A percentile compares a stretch with the other conserved stretches of the same genome.
These are phyloP conservation scores for Davidsoniella neocaledoniae DNA, from an alignment of 2,329 filamentous ascomycete species.

Conservation along the genomic window DNA sequence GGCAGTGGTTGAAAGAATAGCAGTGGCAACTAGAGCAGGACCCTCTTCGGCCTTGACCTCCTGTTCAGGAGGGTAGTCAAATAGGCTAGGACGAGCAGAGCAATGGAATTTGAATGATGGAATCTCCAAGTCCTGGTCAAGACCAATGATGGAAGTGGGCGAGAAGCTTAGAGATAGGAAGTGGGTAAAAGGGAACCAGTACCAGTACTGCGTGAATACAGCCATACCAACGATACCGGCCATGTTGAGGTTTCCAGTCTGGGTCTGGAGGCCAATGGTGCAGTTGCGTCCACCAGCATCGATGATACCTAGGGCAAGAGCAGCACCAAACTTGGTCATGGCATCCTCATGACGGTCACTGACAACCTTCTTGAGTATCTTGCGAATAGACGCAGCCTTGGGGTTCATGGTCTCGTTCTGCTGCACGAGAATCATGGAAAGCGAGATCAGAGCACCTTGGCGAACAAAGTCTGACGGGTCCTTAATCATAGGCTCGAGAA, in stretches of 20 bases:
- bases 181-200: slow-evolving; percentile 98
- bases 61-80: slow-evolving; percentile 94
- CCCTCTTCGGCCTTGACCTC: slow-evolving; percentile 91
- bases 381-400: slow-evolving; percentile 79
- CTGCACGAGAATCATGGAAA: slow-evolving; percentile 98
- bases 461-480: slow-evolving; percentile 97
- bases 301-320: slow-evolving; percentile 88
- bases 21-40: slow-evolving; percentile 84
- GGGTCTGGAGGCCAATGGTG: slow-evolving; percentile 92
- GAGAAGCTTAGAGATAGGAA: slow-evolving; percentile 92
- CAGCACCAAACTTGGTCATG: slow-evolving; percentile 97
- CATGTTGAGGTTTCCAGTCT: slow-evolving; percentile 98
- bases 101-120: slow-evolving; percentile 92
- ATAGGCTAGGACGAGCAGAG: slow-evolving; percentile 83
- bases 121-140: slow-evolving; percentile 86
- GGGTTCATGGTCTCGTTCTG: slow-evolving; percentile 98
- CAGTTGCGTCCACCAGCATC: slow-evolving; percentile 96
- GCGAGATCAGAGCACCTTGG: slow-evolving; percentile 82
- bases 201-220: slow-evolving; percentile 99
- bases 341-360: slow-evolving; percentile 93
- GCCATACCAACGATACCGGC: slow-evolving; percentile 94
- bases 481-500: slow-evolving; percentile 98
- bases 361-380: slow-evolving; percentile 86
- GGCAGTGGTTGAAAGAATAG: slow-evolving; percentile 87
- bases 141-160: slow-evolving; percentile 88